phyloP scores from a whole-genome alignment of 2,329 filamentous ascomycete genomes.

The Cryoendolithus antarcticus region DNA sequence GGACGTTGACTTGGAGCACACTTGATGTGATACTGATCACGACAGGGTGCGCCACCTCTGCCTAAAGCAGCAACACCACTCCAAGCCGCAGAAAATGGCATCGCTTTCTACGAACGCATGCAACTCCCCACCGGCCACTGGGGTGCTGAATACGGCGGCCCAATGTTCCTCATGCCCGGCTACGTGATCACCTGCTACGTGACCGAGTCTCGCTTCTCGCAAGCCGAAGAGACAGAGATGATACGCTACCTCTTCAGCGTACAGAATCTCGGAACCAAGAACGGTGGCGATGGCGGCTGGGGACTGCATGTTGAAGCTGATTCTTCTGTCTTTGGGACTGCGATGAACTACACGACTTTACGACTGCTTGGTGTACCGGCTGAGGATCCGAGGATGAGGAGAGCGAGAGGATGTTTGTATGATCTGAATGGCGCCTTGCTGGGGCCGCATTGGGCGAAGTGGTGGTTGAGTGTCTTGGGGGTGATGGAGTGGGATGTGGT shows the following conservation, averaged over 20 bases:
- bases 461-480: slow-evolving; percentile 79
- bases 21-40: slow-evolving; percentile 5
- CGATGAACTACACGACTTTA: slow-evolving; percentile 73
- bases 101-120: slow-evolving; percentile 78
- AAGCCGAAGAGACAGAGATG: slow-evolving; percentile 72
- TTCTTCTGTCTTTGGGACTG: slow-evolving; percentile 80
- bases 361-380: slow-evolving; percentile 71
- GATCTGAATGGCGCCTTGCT: slow-evolving; percentile 73
- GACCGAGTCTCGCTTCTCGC: slow-evolving; percentile 75
- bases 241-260: slow-evolving; percentile 83
- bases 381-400: slow-evolving; percentile 74
- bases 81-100: slow-evolving; percentile 67
- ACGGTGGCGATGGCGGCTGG: slow-evolving; percentile 84
- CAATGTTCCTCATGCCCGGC: slow-evolving; percentile 87
- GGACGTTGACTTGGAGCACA: slow-evolving; percentile 7
- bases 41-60: slow-evolving; percentile 61
- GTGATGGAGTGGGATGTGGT: slow-evolving; percentile 83
- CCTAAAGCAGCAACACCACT: slow-evolving; percentile 59
- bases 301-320: slow-evolving; percentile 90
- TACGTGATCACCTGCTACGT: slow-evolving; percentile 77
- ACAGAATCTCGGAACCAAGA: slow-evolving; percentile 42
- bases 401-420: slow-evolving; percentile 70
- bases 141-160: slow-evolving; percentile 95
- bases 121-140: slow-evolving; percentile 85
- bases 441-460: slow-evolving; percentile 91